Conservation (phyloP, 768 basidiomycete genomes). For the Dendrothele bispora region DNA sequence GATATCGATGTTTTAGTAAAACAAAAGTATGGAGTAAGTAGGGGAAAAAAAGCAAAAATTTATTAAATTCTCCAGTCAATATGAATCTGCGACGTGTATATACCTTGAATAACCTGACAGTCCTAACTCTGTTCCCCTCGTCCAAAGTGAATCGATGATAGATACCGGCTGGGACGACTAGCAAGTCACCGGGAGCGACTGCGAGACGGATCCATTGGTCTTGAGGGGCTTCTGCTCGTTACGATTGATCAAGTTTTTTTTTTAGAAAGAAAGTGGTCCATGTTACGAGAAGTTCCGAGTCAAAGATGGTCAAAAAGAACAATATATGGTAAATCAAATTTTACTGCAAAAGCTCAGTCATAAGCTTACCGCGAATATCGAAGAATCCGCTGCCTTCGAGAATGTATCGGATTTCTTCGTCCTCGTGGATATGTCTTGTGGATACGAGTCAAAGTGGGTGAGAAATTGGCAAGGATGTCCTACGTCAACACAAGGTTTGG, state of each 20-base stretch:
- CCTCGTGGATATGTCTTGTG: constrained; percentile 87
- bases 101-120: constrained; percentile 85
- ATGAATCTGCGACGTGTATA: background rate
- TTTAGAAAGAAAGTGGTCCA: too few species aligned
- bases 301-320: background rate
- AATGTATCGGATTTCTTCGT: constrained; percentile 93
- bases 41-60: too few species aligned
- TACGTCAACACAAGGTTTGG: too few species aligned
- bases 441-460: background rate
- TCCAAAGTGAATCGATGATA: constrained; percentile 96
- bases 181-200: constrained; percentile 75
- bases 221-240: constrained; percentile 61
- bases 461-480: too few species aligned
- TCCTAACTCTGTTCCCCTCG: constrained; percentile 67
- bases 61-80: background rate
- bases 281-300: background rate
- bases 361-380: constrained; percentile 75
- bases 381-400: constrained; percentile 89
- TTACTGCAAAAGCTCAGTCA: background rate
- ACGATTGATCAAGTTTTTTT: too few species aligned
- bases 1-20: too few species aligned
- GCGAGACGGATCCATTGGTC: constrained; percentile 83
- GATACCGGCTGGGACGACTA: constrained; percentile 87
- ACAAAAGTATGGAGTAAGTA: too few species aligned
- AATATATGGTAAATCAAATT: background rate